These are phyloP conservation scores for Triadica sebifera DNA, from an alignment of 345 rosid species.

Conservation along the genomic window DNA sequence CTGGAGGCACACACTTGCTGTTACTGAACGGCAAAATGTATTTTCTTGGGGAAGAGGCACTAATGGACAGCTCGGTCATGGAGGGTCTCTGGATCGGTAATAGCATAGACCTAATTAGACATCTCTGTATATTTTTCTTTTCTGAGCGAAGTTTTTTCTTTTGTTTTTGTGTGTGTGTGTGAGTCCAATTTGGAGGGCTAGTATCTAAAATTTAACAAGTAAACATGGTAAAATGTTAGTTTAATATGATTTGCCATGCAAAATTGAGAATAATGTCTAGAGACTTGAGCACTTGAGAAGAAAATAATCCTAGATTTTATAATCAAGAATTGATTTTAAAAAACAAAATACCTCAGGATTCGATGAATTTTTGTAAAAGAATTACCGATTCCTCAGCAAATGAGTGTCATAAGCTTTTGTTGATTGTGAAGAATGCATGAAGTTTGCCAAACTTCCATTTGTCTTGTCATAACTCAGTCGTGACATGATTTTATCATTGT, in stretches of 20 bases:
- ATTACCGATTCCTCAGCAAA: too few relatives aligned
- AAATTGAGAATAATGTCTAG: neutral
- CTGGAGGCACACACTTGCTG: conserved; percentile 96
- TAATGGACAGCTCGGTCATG: conserved; percentile 95
- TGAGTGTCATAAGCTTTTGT: too few relatives aligned
- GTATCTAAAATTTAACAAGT: neutral
- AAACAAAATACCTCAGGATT: neutral
- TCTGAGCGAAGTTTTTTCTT: neutral
- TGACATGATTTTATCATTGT: neutral
- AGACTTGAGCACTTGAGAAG: neutral
- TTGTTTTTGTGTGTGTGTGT: neutral
- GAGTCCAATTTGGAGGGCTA: neutral
- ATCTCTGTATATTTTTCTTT: neutral
- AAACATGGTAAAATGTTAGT: neutral
- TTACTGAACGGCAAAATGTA: conserved; percentile 71
- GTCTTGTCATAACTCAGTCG: too few relatives aligned
- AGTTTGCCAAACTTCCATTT: neutral
- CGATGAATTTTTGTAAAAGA: neutral
- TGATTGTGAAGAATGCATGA: neutral
- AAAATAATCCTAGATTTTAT: neutral
- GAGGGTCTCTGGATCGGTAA: conserved; percentile 78
- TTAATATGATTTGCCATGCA: too few relatives aligned
- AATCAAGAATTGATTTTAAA: neutral
- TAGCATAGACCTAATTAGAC: neutral
- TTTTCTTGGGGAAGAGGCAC: conserved; percentile 99